Evolutionary conservation across 371 early-diverging fungal genomes (phyloP), one percentile per base, ranked within the genome.

Genomic region (Furculomyces boomerangus): DNA sequence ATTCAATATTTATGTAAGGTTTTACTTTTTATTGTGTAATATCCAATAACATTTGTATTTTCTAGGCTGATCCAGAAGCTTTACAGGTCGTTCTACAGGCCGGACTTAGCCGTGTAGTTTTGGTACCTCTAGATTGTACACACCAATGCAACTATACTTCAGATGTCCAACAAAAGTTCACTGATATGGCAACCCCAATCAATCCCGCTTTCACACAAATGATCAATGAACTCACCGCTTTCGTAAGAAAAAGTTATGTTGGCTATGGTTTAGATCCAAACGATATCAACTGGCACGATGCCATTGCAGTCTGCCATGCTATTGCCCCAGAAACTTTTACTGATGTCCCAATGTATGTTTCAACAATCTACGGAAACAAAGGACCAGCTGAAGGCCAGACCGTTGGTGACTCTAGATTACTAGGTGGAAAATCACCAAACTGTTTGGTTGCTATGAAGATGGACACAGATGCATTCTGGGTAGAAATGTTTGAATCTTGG

Each of bases 71-170:
- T 37, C 70, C 70, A 3, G 70, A 70, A 41, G 70, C 69, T 0
- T 58, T 61, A 0, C 66, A 70, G 7, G 60, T 67, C 0, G 67
- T 70, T 16, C 27, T 65, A 1, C 35, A 66, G 30, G 44, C 71
- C n/a, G 70, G 63, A 0, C 44, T 63, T 0, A 10, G 10, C 0
- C 53, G 59, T 20, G 45, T 63, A 25, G 51, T 50, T 1, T 51
- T 71, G 57, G 60, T 67, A 0, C 71, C 71, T 3, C 55, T 71
- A 22, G 70, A 71, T n/a, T 60, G 63, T 16, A 67, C 71, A 0
- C 66, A 60, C 48, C 50, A 56, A 0, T 63, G 60, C 0, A 30
- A 59, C 20, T 47, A 59, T 1, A 54, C 60, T 0, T 30, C 51
- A 1, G 46, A 41, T 8, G 41, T 70, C 0, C 48, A 65, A n/a